These are phyloP conservation scores for Moricandia arvensis DNA, from an alignment of 345 rosid species.

Conservation along the genomic window DNA sequence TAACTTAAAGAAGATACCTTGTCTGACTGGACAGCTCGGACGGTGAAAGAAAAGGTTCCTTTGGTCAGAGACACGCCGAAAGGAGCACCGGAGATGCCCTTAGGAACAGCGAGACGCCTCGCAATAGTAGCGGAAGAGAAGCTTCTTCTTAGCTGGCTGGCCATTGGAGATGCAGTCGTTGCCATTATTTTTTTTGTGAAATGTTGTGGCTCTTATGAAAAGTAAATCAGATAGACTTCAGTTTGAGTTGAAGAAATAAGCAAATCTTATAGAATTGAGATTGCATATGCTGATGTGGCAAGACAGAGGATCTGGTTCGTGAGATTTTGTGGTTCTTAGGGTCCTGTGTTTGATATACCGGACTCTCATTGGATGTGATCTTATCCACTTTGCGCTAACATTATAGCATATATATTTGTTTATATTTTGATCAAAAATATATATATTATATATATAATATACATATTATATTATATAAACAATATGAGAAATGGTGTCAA, in stretches of 20 bases:
- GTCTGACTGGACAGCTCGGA: conserved; percentile 74
- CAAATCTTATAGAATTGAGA: conserved; percentile 26
- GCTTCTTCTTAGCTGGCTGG: conserved; percentile 75
- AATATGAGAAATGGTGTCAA: too few species aligned
- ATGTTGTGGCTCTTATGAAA: conserved; percentile 1
- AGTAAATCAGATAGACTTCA: not conserved
- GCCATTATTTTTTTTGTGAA: conserved; percentile 41
- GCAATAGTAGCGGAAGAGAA: conserved; percentile 56
- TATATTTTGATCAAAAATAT: too few species aligned
- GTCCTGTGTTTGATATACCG: conserved; percentile 1
- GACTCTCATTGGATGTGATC: conserved; percentile 38
- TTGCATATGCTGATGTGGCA: conserved; percentile 38
- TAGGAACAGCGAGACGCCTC: conserved; percentile 50
- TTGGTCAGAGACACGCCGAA: conserved; percentile 52
- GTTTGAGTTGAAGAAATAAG: conserved; percentile 29
- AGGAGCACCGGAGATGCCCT: conserved; percentile 65
- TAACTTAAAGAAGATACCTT: conserved; percentile 41
- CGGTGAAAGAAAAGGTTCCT: conserved; percentile 56
- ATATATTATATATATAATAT: too few species aligned
- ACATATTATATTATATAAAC: too few species aligned
- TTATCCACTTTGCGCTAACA: conserved; percentile 22
- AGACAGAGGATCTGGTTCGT: conserved; percentile 20
- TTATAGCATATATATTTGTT: too few species aligned
- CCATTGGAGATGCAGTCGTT: conserved; percentile 78
- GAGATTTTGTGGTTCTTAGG: conserved; percentile 24